Percentiles rank a stretch among this genome's conserved stretches.
Conservation (phyloP, 139 green algal species). For the Diplosphaera chodatii region DNA sequence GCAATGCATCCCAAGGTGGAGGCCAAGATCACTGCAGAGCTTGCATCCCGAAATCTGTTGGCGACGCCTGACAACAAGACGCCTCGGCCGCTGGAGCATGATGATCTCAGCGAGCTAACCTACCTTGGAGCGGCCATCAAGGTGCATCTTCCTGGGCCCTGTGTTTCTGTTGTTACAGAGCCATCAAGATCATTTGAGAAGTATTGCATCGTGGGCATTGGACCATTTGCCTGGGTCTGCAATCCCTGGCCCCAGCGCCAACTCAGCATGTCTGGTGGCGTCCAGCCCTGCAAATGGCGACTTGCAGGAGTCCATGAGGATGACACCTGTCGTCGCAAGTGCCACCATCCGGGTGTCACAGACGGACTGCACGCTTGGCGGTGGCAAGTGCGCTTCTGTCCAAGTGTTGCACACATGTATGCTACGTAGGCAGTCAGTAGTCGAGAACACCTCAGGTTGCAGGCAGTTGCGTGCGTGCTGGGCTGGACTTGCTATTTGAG, state of each 20-base stretch:
- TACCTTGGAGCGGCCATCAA: slow-evolving; percentile 7
- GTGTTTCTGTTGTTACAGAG: too few relatives aligned
- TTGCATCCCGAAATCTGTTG: not conserved
- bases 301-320: slow-evolving; percentile 23
- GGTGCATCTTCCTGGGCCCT: not conserved
- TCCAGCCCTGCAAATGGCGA: too few relatives aligned
- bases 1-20: slow-evolving; percentile 9
- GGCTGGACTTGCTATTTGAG: too few relatives aligned
- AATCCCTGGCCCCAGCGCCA: too few relatives aligned
- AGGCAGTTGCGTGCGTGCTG: too few relatives aligned
- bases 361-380: not conserved
- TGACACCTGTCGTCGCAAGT: slow-evolving; percentile 7
- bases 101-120: not conserved
- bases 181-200: not conserved
- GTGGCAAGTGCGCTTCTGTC: slow-evolving; percentile 12
- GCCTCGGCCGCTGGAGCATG: not conserved
- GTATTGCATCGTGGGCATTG: too few relatives aligned
- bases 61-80: not conserved
- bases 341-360: slow-evolving; percentile 12
- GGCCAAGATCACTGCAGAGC: slow-evolving; percentile 3
- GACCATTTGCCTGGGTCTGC: too few relatives aligned
- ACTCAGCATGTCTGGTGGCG: too few relatives aligned
- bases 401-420: too few relatives aligned
- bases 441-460: too few relatives aligned
- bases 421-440: too few relatives aligned